Evolutionary conservation across 2,329 filamentous ascomycete species (phyloP), one percentile per base, ranked within the genome.

Genomic region (Cercospora beticola): DNA sequence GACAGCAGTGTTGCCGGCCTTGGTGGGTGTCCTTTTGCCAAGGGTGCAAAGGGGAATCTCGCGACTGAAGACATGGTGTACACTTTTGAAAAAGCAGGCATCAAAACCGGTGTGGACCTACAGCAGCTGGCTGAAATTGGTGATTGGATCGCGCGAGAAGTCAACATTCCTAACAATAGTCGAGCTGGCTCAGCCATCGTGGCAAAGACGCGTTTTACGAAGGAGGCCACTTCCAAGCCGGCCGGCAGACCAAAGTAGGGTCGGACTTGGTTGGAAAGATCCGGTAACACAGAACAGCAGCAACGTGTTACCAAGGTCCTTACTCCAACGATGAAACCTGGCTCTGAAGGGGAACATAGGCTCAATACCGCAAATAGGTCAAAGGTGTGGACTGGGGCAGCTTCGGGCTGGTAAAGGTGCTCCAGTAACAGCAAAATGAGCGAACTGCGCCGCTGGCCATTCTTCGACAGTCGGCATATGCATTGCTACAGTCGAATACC

Each of bases 1-100:
- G 76, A 77, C 61, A 74, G 70, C 62, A 74, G 71, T 64, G 74
- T 76, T 9, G 75, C 68, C 4, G 76, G 76, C 0, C 74, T 77
- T 2, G 76, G 76, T 14, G 76, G 76, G 2, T 77, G 76, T 62
- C 76, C 76, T 0, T 76, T 73, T 33, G 75, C 76, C 0, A 71
- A 68, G 46, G 76, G 76, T 10, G 75, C 76, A 0, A 74, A 72
- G 43, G 76, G 76, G 4, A 77, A 77, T 63, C 57, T 76, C 5
- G 73, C 76, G 3, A 76, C 74, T 0, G 76, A 77, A 52, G 76
- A 77, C 33, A 36, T 77, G 18, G 74, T 75, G 2, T 76, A 77
- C 40, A 63, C 71, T 14, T 72, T 77, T 26, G 66, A 76, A 18
- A 63, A 68, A 6, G 69, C 74, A 28, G 75, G 75, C 8, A 65